Evolutionary conservation across 495 filamentous ascomycete genomes (phyloP).

Genomic region (Trichocladium uniseriatum): DNA sequence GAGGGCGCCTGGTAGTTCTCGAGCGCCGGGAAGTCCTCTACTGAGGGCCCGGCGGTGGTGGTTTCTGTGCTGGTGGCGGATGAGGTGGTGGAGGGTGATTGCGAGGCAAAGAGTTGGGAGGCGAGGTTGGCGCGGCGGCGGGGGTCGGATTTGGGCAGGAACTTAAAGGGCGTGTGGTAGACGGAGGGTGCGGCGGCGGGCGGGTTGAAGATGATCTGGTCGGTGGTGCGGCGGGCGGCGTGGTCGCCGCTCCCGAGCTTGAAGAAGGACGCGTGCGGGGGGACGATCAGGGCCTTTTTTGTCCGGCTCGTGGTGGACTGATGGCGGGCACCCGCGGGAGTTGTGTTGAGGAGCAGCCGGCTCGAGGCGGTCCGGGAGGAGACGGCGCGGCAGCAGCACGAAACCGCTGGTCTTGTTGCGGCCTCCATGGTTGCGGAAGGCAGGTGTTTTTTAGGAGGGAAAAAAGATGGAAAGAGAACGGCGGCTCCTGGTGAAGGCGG

Average conservation of each 20-base stretch:
- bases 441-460: not conserved
- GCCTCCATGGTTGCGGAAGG: slow-evolving; percentile 8
- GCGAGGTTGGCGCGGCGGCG: slow-evolving; percentile 48
- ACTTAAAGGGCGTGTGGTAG: slow-evolving; percentile 80
- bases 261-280: slow-evolving; percentile 64
- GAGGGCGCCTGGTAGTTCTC: not conserved
- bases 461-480: not conserved
- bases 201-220: slow-evolving; percentile 88
- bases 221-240: slow-evolving; percentile 25
- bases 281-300: slow-evolving; percentile 61
- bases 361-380: slow-evolving; percentile 26
- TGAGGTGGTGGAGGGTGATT: slow-evolving; percentile 1
- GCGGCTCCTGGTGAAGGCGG: not conserved
- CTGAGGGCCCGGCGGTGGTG: not conserved
- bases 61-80: not conserved
- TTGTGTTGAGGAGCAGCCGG: slow-evolving; percentile 23
- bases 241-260: slow-evolving; percentile 16
- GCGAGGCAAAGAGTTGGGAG: slow-evolving; percentile 22
- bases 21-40: slow-evolving; percentile 4
- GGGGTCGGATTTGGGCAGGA: slow-evolving; percentile 72
- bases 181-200: slow-evolving; percentile 75
- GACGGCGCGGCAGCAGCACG: slow-evolving; percentile 15
- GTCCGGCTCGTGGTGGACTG: slow-evolving; percentile 63
- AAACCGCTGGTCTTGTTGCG: slow-evolving; percentile 8
- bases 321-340: slow-evolving; percentile 45